Evolutionary conservation across 148 eudicot genomes (phyloP).

Genomic region (Heliamphora exappendiculata): DNA sequence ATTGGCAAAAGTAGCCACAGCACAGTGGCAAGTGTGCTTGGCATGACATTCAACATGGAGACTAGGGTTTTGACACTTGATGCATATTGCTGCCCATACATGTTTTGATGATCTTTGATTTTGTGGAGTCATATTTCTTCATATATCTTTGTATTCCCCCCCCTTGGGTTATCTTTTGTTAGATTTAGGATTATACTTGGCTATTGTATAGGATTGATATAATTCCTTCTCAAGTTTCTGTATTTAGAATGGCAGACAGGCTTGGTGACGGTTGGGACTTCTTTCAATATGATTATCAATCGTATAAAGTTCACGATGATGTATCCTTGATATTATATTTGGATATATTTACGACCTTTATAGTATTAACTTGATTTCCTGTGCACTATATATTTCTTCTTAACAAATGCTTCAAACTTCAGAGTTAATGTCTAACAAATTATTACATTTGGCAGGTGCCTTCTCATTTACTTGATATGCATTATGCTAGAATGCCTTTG

Average conservation of each 20-base stretch:
- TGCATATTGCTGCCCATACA: neutral
- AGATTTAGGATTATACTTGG: too few species aligned
- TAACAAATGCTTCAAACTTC: neutral
- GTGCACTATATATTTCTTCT: neutral
- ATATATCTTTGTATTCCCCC: too few species aligned
- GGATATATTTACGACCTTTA: neutral
- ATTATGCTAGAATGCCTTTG: conserved; percentile 75
- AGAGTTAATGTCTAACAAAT: neutral
- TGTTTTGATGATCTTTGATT: neutral
- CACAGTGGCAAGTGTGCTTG: neutral
- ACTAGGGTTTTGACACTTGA: neutral
- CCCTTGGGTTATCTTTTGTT: too few species aligned
- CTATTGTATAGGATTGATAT: too few species aligned
- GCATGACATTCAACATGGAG: neutral
- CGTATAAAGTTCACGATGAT: neutral
- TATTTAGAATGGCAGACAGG: neutral
- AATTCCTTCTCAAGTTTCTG: neutral
- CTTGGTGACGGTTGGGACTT: neutral
- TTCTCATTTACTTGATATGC: conserved; percentile 61
- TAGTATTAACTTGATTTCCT: neutral
- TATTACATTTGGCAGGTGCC: conserved; percentile 41
- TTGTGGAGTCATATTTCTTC: neutral
- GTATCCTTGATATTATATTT: neutral
- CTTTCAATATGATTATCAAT: neutral
- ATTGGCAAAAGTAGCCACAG: neutral